Evolutionary conservation across 257 asterid species (phyloP).

Genomic region (Fraxinus cuspidata): DNA sequence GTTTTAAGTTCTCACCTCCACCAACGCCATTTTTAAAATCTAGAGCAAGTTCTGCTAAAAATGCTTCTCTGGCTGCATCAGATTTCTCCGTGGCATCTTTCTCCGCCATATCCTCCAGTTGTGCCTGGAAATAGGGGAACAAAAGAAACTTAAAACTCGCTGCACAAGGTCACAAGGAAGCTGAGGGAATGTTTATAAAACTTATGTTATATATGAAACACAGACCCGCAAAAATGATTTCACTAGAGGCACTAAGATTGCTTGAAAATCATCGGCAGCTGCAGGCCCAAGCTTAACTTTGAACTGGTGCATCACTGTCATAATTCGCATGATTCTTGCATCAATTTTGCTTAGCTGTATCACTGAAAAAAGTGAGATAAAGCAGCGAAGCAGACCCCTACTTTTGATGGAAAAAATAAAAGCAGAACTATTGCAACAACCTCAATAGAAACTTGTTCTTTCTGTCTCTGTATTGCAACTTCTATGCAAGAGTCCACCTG

Average conservation of each 20-base stretch:
- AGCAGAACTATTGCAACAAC: constrained; percentile 43
- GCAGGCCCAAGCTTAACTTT: constrained; percentile 68
- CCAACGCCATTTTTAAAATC: constrained; percentile 66
- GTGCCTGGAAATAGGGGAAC: constrained; percentile 53
- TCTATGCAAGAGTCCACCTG: constrained; percentile 89
- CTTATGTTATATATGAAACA: constrained; percentile 18
- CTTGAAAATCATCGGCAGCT: constrained; percentile 67
- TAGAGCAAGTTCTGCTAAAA: constrained; percentile 90
- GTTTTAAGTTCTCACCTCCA: constrained; percentile 62
- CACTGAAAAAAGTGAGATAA: constrained; percentile 37
- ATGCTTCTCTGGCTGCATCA: constrained; percentile 94
- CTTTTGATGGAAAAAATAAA: constrained; percentile 21
- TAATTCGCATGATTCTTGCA: constrained; percentile 69
- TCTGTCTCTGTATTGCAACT: constrained; percentile 89
- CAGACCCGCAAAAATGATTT: constrained; percentile 86
- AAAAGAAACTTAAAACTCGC: constrained; percentile 22
- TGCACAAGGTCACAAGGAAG: constrained; percentile 21
- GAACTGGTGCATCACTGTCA: constrained; percentile 73
- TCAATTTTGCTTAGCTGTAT: constrained; percentile 92
- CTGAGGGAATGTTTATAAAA: constrained; percentile 1
- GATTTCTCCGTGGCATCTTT: constrained; percentile 96
- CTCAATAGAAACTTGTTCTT: constrained; percentile 88
- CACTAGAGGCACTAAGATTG: constrained; percentile 70
- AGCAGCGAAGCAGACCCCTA: constrained; percentile 17
- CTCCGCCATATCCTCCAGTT: constrained; percentile 84